Percentiles rank a stretch among this genome's conserved stretches.
These are phyloP conservation scores for Pezicula rhizophila DNA, from an alignment of 2,329 filamentous ascomycete species.

Conservation along the genomic window DNA sequence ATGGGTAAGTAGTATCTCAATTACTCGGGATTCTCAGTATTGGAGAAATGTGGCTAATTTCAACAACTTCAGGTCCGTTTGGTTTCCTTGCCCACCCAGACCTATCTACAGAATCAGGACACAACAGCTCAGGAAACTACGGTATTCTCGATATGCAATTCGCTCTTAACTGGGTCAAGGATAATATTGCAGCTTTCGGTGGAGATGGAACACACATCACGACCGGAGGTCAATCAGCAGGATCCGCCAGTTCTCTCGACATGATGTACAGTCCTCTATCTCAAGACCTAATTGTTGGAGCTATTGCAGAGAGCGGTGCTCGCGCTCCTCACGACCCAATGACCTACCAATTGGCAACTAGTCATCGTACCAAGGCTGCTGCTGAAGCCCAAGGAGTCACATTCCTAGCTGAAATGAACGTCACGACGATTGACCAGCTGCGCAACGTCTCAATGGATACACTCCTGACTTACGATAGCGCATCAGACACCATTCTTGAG, in stretches of 20 bases:
- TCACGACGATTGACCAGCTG: conserved; percentile 11
- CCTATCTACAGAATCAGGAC: conserved; percentile 38
- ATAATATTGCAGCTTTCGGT: conserved; percentile 56
- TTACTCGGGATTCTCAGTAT: too few relatives aligned
- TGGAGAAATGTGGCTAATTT: too few relatives aligned
- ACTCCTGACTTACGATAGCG: conserved; percentile 5
- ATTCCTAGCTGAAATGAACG: conserved; percentile 9
- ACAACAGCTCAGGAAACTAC: conserved; percentile 51
- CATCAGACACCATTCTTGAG: conserved; percentile 15
- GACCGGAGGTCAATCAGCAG: conserved; percentile 60
- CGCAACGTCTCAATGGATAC: conserved; percentile 7
- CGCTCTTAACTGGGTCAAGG: conserved; percentile 53
- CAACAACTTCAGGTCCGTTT: neutral
- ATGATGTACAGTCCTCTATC: conserved; percentile 21
- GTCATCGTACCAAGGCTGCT: conserved; percentile 17
- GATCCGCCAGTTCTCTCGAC: conserved; percentile 26
- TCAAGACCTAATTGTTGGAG: conserved; percentile 18
- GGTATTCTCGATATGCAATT: conserved; percentile 59
- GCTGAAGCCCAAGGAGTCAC: conserved; percentile 12
- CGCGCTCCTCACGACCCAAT: conserved; percentile 23
- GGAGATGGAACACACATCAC: conserved; percentile 60
- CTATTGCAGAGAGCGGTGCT: conserved; percentile 27
- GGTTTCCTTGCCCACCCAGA: conserved; percentile 22
- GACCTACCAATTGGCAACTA: conserved; percentile 20
- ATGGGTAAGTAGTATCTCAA: conserved; percentile 15